Base-by-base conservation (phyloP, 371 early-diverging fungal genomes). In the Sporodiniella umbellata region DNA sequence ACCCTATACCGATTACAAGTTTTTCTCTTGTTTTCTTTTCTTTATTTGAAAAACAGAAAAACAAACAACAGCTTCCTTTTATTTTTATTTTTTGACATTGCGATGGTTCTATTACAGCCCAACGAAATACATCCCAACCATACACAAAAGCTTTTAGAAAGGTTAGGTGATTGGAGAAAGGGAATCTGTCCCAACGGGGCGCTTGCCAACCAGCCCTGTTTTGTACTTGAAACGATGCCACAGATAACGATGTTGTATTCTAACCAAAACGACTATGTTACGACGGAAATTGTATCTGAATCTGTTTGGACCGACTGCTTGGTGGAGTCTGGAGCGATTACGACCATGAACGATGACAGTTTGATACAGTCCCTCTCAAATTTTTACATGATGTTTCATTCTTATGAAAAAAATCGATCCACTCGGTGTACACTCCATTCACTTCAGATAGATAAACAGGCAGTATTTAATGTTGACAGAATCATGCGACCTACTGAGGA, bases 141-240 rank as follows among this genome's bases (percentile, higher is more conserved):
- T 19, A 69, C 56, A 8, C 51, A 63, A 43, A 19, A 43, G 4
- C 45, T 72, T 17, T 30, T 72, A 24, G 22, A 51, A 11, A 54
- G 65, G 18, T 38, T 67, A 14, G 30, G 39, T 10, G 49, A 54
- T 25, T 75, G 75, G 75, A 58, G 61, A 28, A 46, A 48, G 45
- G 75, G 61, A 12, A 69, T 75, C 8, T 49, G 58, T 14, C 68
- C 72, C 2, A 59, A 62, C 10, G 75, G 75, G 14, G 44, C 40
- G 19, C 30, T 68, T 8, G 63, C 70, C 11, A 47, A 45, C 5
- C 39, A 64, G 18, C 50, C 62, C 1, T 65, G 68, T 26, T 74
- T 74, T 33, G 68, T 68, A 8, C 45, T 65, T 23, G 35, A 48
- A 11, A 14, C 35, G 11, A 35, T 35, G 35, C 35, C 35, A 35